Base-by-base conservation (phyloP, 164 flowering plant species). In the Macadamia tetraphylla region DNA sequence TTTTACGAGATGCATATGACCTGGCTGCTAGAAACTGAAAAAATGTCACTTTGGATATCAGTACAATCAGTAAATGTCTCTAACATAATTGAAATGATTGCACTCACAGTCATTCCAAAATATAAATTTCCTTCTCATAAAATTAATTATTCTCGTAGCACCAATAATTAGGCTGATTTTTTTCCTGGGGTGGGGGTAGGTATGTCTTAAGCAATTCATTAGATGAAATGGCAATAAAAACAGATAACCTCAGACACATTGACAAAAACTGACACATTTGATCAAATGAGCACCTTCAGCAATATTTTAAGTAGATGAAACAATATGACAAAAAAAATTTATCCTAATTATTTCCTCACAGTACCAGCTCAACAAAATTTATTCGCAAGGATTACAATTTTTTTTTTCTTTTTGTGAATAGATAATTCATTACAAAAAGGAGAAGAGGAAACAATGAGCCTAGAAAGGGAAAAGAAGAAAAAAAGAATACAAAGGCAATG, bases 1-100 rank as follows among this genome's bases (percentile, higher is more conserved):
- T 78, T 75, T 78, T 86, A 62, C 78, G 84, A 65, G 88, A 68
- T 60, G 84, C 92, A 75, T 56, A 18, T 40, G 85, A 73, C 30
- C 75, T 67, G 29, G 55, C 63, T 15, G 75, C 78, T 67, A 77
- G 65, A 18, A 81, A 67, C 95, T 87, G 74, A 67, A 65, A 69
- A 23, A 70, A 55, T 14, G 74, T 56, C n/a, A 69, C 43, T 29
- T 15, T 46, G 71, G 43, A 11, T 15, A 68, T 64, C 55, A 53
- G 52, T 29, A 17, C 10, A 30, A 31, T 29, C 40, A 35, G 40
- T 35, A 35, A 35, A 52, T 32, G 42, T 32, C 18, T 13, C 1
- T 6, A 31, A 51, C 12, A 44, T 32, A 17, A 17, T 15, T 43
- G 31, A 11, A n/a, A 31, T 7, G 1, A 64, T 23, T 43, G 30